These are phyloP conservation scores for Helicocarpus griseus DNA, from an alignment of 2,329 filamentous ascomycete species.

Conservation along the genomic window DNA sequence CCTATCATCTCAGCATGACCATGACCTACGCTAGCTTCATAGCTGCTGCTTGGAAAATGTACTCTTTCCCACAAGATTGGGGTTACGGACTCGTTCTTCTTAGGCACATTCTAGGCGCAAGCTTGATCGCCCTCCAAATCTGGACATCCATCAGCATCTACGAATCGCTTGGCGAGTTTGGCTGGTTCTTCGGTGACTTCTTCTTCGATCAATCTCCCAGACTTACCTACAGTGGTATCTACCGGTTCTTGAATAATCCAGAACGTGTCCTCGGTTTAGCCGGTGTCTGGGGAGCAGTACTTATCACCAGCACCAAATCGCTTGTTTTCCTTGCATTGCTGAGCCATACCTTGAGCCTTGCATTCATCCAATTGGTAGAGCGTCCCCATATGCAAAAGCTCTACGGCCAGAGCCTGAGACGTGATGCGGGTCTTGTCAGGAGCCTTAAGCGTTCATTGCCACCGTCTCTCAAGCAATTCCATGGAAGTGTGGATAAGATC, in stretches of 20 bases:
- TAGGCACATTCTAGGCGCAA: constrained; percentile 73
- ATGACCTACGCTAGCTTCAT: constrained; percentile 85
- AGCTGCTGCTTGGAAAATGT: constrained; percentile 94
- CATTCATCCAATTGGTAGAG: constrained; percentile 87
- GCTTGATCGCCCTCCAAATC: constrained; percentile 73
- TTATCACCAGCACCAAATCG: constrained; percentile 81
- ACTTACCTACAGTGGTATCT: constrained; percentile 92
- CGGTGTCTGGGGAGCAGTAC: constrained; percentile 87
- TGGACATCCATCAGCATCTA: constrained; percentile 94
- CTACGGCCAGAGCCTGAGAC: constrained; percentile 73
- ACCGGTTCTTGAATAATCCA: constrained; percentile 95
- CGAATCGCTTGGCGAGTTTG: constrained; percentile 91
- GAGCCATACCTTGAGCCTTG: constrained; percentile 74
- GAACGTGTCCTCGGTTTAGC: constrained; percentile 89
- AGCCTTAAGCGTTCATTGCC: constrained; percentile 82
- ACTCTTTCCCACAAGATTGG: constrained; percentile 78
- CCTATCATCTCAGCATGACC: constrained; percentile 86
- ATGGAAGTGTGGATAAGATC: constrained; percentile 76
- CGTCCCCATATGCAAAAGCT: constrained; percentile 97
- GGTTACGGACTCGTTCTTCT: constrained; percentile 74
- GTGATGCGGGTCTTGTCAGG: constrained; percentile 84
- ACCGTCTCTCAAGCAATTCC: constrained; percentile 69
- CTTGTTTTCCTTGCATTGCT: constrained; percentile 80
- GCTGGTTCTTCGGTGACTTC: constrained; percentile 98
- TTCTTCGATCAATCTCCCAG: constrained; percentile 87